phyloP scores from a whole-genome alignment of 805 yeast genomes.

The Wickerhamomyces hampshirensis region DNA sequence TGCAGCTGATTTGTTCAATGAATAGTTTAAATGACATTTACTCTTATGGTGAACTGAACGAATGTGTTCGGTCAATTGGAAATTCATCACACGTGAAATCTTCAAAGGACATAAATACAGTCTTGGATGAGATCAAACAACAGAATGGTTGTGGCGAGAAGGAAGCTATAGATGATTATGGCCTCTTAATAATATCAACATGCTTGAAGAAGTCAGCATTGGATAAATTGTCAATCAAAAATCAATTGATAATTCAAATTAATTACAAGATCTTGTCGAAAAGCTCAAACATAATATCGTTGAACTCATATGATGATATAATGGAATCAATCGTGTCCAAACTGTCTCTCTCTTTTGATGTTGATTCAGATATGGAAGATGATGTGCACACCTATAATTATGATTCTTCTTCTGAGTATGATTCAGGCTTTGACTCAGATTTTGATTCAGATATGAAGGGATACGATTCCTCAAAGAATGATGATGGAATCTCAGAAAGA shows the following conservation, averaged over 20 bases:
- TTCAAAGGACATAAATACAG: background rate
- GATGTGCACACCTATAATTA: background rate
- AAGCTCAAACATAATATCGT: slow-evolving; percentile 1
- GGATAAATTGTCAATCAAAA: slow-evolving; percentile 10
- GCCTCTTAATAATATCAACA: slow-evolving; percentile 16
- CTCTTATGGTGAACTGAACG: slow-evolving; percentile 3
- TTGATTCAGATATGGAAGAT: slow-evolving; percentile 13
- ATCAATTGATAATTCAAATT: slow-evolving; percentile 14
- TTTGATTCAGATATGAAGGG: slow-evolving; percentile 16
- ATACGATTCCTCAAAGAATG: slow-evolving; percentile 1
- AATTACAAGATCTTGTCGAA: slow-evolving; percentile 1
- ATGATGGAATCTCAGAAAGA: slow-evolving; percentile 2
- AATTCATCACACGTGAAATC: background rate
- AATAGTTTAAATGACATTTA: slow-evolving; percentile 6
- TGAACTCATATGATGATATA: slow-evolving; percentile 21
- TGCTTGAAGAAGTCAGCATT: slow-evolving; percentile 1
- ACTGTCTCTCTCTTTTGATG: background rate
- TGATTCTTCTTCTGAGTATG: slow-evolving; percentile 4
- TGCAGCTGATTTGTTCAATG: slow-evolving; percentile 14
- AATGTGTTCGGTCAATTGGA: background rate
- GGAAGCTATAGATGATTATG: slow-evolving; percentile 4
- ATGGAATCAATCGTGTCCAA: slow-evolving; percentile 22
- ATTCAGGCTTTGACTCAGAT: slow-evolving; percentile 13
- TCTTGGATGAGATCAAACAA: background rate
- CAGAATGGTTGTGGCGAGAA: background rate